Conservation (phyloP, 805 yeast genomes). For the Ogataea sp. region DNA sequence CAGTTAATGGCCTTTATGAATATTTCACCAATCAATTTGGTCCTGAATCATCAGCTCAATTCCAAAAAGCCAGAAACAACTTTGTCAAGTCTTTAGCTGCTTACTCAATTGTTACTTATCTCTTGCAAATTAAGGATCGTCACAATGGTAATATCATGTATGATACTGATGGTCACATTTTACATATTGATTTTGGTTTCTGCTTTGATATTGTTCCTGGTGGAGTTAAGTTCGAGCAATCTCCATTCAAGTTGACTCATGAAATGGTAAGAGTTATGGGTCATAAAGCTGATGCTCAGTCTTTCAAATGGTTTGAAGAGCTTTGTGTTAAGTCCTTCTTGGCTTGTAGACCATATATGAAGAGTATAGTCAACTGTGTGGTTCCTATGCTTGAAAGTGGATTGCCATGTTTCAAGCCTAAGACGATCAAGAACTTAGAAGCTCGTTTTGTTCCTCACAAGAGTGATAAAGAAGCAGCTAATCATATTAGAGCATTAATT, state of each 20-base stretch:
- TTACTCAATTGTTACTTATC: conserved; percentile 82
- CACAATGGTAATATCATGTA: conserved; percentile 98
- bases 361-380: conserved; percentile 76
- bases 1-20: conserved; percentile 93
- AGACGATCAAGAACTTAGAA: conserved; percentile 72
- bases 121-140: conserved; percentile 91
- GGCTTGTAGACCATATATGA: conserved; percentile 82
- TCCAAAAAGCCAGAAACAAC: conserved; percentile 86
- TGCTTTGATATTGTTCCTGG: conserved; percentile 99
- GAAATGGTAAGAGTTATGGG: conserved; percentile 97
- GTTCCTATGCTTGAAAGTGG: conserved; percentile 93
- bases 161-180: conserved; percentile 88
- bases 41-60: conserved; percentile 83
- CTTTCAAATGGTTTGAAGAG: conserved; percentile 91
- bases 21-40: conserved; percentile 90
- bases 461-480: conserved; percentile 79
- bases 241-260: conserved; percentile 91
- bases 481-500: conserved; percentile 66
- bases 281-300: conserved; percentile 77
- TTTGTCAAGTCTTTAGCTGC: conserved; percentile 93
- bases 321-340: conserved; percentile 88
- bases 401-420: conserved; percentile 89
- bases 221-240: conserved; percentile 96
- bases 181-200: conserved; percentile 97
- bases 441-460: conserved; percentile 75